phyloP scores from a whole-genome alignment of 495 filamentous ascomycete species.

The Lasiosphaeria miniovina region DNA sequence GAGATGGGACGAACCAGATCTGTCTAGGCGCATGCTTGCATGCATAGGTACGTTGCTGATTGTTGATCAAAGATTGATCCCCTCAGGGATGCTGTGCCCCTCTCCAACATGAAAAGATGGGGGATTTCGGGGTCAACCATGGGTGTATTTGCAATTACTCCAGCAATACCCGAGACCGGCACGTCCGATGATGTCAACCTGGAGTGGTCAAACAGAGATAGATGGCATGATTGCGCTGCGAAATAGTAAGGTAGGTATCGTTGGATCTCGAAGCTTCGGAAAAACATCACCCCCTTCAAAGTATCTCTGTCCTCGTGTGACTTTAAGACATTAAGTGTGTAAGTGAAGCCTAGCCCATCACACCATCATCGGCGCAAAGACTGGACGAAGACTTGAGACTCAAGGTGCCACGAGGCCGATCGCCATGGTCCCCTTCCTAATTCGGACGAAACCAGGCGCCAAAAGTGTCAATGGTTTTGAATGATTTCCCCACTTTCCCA shows the following conservation, averaged over 20 bases:
- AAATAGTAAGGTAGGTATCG: neutral
- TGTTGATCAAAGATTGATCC: slow-evolving; percentile 23
- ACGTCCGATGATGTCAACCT: neutral
- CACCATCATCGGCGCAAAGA: neutral
- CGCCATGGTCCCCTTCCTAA: neutral
- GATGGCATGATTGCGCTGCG: slow-evolving; percentile 1
- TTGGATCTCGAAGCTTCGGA: neutral
- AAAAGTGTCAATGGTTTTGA: neutral
- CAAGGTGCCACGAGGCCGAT: neutral
- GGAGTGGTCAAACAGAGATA: slow-evolving; percentile 8
- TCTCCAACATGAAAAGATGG: neutral
- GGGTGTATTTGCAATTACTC: slow-evolving; percentile 2
- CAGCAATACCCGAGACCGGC: neutral
- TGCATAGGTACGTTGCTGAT: slow-evolving; percentile 5
- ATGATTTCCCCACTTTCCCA: neutral
- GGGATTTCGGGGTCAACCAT: neutral
- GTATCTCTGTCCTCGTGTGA: neutral
- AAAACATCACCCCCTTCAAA: neutral
- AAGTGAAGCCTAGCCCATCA: neutral
- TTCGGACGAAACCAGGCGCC: neutral
- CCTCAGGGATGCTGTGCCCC: slow-evolving; percentile 12
- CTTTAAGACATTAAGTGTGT: no score
- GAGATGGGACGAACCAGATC: slow-evolving; percentile 44
- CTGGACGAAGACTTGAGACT: neutral
- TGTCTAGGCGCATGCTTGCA: slow-evolving; percentile 22